phyloP scores from a whole-genome alignment of 1,284 basidiomycete genomes.

The Tetrapyrgos nigripes region DNA sequence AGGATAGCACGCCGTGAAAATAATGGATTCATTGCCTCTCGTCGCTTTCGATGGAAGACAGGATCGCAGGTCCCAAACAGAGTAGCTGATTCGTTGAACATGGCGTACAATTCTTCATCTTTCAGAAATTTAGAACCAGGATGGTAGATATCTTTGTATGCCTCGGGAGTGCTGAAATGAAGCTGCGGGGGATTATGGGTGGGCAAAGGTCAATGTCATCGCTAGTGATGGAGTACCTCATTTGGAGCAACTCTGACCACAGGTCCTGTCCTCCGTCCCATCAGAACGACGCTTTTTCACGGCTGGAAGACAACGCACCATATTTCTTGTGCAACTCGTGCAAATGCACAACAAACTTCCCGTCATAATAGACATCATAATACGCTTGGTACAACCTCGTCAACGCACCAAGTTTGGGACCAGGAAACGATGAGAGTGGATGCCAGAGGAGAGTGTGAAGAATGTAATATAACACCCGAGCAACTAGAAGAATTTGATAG shows the following conservation, averaged over 20 bases:
- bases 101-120: conserved; percentile 28
- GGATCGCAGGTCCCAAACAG: conserved; percentile 23
- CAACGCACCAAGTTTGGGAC: conserved; percentile 15
- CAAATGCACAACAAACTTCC: conserved; percentile 16
- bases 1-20: conserved; percentile 31
- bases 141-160: conserved; percentile 32
- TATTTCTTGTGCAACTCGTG: conserved; percentile 14
- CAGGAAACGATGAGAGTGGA: conserved; percentile 17
- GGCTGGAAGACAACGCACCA: conserved; percentile 4
- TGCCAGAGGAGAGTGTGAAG: not conserved
- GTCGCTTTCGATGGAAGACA: conserved; percentile 22
- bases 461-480: not conserved
- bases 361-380: conserved; percentile 14
- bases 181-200: conserved; percentile 19
- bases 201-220: not conserved
- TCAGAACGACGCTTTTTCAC: not conserved
- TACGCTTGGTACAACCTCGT: conserved; percentile 17
- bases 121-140: conserved; percentile 28
- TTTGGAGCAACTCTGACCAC: conserved; percentile 22
- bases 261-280: conserved; percentile 3
- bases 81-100: conserved; percentile 18
- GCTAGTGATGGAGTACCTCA: conserved; percentile 5
- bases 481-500: not conserved
- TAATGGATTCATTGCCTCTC: conserved; percentile 28
- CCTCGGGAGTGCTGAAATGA: conserved; percentile 30